Base-by-base conservation (phyloP, 2,329 filamentous ascomycete genomes). In the Fusarium sp. region DNA sequence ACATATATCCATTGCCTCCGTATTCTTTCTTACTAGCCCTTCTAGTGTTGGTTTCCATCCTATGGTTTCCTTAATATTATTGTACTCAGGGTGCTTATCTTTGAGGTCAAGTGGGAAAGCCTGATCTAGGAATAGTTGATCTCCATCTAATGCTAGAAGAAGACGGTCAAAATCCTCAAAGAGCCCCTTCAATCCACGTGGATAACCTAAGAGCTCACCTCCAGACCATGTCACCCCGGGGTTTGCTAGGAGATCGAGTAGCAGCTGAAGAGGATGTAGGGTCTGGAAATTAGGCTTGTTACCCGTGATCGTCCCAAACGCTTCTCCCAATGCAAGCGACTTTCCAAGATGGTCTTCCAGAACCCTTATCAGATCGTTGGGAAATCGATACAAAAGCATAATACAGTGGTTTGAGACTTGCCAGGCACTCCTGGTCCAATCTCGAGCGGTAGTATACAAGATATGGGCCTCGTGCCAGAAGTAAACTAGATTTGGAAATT, bases 61-160 rank as follows among this genome's bases (percentile, higher is more conserved):
- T 9, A 51, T 20, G 0, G 30, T 34, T 24, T 51, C 22, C 5
- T 11, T 34, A 0, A 51, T 34, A 3, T 2, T 6, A 2, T 4
- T 20, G 1, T 34, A 34, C 11, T 10, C 30, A 2, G 17, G n/a
- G 12, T 34, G 8, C 13, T 14, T 7, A 14, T 2, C 8, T 1
- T 4, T 20, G 0, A 51, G 17, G 5, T 34, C 17, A 0, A 51
- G 8, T 11, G 30, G 32, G 3, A 52, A 36, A 15, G 4, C 32
- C 4, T 36, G 4, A 15, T 52, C n/a, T 4, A 52, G 4, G 2
- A 52, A 15, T 4, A 3, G 0, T 4, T 22, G 17, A 36, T 52
- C 30, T 3, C 5, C 0, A 3, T 34, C 4, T 0, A 24, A 4
- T 0, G 12, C 4, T 8, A 2, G 1, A 11, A 24, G 15, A 15